Conservation (phyloP, 352 stramenopile species). For the Globisporangium middletonii region DNA sequence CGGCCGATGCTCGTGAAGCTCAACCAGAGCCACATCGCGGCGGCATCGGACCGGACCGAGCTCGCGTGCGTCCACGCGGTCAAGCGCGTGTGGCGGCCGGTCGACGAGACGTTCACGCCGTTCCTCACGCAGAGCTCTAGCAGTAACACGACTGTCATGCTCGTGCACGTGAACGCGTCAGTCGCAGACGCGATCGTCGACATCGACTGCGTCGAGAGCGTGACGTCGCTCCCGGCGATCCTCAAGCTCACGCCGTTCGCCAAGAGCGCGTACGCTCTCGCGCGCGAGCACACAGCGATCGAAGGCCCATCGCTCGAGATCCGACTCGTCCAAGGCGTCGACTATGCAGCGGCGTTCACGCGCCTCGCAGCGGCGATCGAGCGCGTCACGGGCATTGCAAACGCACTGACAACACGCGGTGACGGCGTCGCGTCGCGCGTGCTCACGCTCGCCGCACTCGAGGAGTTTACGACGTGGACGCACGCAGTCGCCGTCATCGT, state of each 20-base stretch:
- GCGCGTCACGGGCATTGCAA: slow-evolving; percentile 38
- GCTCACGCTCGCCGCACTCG: slow-evolving; percentile 30
- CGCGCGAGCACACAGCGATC: slow-evolving; percentile 15
- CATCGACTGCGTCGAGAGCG: slow-evolving; percentile 41
- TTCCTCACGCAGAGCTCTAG: slow-evolving; percentile 56
- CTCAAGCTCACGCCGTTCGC: slow-evolving; percentile 74
- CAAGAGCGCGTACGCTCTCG: slow-evolving; percentile 38
- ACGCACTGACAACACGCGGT: slow-evolving; percentile 27
- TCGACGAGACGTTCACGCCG: slow-evolving; percentile 48
- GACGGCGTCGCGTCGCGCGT: slow-evolving; percentile 22
- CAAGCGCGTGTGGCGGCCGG: slow-evolving; percentile 33
- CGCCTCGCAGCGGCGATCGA: slow-evolving; percentile 26
- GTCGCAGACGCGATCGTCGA: slow-evolving; percentile 38
- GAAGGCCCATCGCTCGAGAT: slow-evolving; percentile 41
- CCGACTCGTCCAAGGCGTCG: slow-evolving; percentile 33
- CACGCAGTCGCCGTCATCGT: slow-evolving; percentile 39
- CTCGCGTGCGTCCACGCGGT: slow-evolving; percentile 37
- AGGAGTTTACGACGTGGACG: slow-evolving; percentile 60
- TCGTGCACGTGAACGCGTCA: slow-evolving; percentile 43
- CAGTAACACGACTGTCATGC: slow-evolving; percentile 40
- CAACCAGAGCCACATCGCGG: slow-evolving; percentile 10
- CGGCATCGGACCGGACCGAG: slow-evolving; percentile 12
- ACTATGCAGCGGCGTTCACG: slow-evolving; percentile 16
- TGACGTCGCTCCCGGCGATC: slow-evolving; percentile 50
- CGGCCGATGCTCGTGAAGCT: slow-evolving; percentile 57